These are phyloP conservation scores for Cutaneotrichosporon sp. DNA, from an alignment of 1,284 basidiomycete genomes.

Conservation along the genomic window DNA sequence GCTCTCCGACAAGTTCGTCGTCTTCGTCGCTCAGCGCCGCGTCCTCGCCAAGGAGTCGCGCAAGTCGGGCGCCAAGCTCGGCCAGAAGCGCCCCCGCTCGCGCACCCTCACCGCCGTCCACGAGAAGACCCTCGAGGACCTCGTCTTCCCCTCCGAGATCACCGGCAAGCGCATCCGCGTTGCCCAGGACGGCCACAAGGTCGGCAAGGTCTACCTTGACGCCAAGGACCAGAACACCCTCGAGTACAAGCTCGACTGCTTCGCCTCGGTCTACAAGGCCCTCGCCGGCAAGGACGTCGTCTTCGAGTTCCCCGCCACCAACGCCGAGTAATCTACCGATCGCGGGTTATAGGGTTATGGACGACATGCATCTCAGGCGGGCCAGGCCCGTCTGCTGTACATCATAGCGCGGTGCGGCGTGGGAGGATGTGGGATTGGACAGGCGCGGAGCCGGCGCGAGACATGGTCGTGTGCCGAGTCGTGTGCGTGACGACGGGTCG, in stretches of 20 bases:
- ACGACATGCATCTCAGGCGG: constrained; percentile 41
- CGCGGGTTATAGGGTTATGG: constrained; percentile 25
- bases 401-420: background rate
- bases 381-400: constrained; percentile 24
- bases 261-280: constrained; percentile 54
- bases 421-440: background rate
- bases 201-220: constrained; percentile 97
- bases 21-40: constrained; percentile 97
- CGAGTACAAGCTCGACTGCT: constrained; percentile 85
- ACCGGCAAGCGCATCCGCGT: constrained; percentile 96
- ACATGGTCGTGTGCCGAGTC: no score
- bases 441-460: no score
- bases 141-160: constrained; percentile 99
- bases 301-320: constrained; percentile 53
- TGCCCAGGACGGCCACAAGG: constrained; percentile 84
- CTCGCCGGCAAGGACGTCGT: constrained; percentile 55
- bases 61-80: constrained; percentile 74
- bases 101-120: constrained; percentile 97
- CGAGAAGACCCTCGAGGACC: constrained; percentile 97
- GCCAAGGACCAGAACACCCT: constrained; percentile 96
- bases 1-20: constrained; percentile 93
- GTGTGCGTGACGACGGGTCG: no score
- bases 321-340: constrained; percentile 40
- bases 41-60: constrained; percentile 98
- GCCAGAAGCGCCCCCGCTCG: constrained; percentile 92